Evolutionary conservation across 345 rosid genomes (phyloP).

Genomic region (Salix suchowensis): DNA sequence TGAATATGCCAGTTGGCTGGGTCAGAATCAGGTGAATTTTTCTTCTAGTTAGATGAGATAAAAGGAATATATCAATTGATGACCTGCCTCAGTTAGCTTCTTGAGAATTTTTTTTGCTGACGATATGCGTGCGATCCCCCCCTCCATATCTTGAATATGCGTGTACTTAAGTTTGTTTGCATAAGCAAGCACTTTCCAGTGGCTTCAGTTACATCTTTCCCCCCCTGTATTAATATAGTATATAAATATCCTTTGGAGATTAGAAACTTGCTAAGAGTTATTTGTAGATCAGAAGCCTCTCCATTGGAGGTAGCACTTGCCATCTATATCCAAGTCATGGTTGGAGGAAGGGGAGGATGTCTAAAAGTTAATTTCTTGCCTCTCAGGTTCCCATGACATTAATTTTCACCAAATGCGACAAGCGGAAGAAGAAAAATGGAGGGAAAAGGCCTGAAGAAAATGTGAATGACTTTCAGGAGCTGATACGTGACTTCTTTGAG

Average conservation of each 20-base stretch:
- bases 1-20: slow-evolving; percentile 96
- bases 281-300: neutral
- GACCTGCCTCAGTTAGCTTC: neutral
- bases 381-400: slow-evolving; percentile 88
- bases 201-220: neutral
- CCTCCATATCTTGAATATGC: no score
- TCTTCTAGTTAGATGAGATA: neutral
- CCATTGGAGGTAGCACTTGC: neutral
- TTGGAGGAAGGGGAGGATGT: neutral
- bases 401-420: slow-evolving; percentile 92
- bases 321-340: neutral
- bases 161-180: neutral
- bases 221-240: neutral
- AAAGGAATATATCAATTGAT: neutral
- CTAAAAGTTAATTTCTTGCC: neutral
- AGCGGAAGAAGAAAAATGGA: slow-evolving; percentile 86
- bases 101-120: neutral
- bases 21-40: slow-evolving; percentile 72
- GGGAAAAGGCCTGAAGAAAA: slow-evolving; percentile 87
- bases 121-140: neutral
- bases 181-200: neutral
- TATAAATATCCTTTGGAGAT: no score
- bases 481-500: slow-evolving; percentile 70
- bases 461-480: slow-evolving; percentile 64
- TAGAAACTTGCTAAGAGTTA: neutral